Conservation (phyloP, 257 asterid genomes). For the Przewalskia tangutica region DNA sequence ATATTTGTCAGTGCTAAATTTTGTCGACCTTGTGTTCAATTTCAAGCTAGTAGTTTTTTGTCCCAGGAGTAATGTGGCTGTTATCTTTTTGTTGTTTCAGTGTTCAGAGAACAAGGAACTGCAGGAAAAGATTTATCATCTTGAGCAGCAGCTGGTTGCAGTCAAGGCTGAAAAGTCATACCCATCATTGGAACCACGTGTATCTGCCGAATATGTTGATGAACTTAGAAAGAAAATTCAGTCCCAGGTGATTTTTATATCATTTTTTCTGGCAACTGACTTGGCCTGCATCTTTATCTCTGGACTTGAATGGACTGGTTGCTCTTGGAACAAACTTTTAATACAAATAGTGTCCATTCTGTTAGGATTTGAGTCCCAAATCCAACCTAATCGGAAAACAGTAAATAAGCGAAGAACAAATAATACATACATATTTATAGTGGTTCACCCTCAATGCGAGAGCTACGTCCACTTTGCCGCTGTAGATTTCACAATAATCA, state of each 20-base stretch:
- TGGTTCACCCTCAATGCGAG: too few species aligned
- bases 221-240: conserved; percentile 71
- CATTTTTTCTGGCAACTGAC: not conserved
- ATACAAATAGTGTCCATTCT: not conserved
- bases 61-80: not conserved
- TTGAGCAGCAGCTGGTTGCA: conserved; percentile 66
- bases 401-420: too few species aligned
- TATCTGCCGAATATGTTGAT: conserved; percentile 44
- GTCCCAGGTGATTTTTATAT: conserved; percentile 46
- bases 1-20: not conserved
- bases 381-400: too few species aligned
- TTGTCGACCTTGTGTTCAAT: not conserved
- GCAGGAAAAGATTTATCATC: conserved; percentile 40
- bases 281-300: not conserved
- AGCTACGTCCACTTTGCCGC: too few species aligned
- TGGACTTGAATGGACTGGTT: not conserved
- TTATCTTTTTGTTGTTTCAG: conserved; percentile 31
- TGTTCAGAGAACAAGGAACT: conserved; percentile 67
- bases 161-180: conserved; percentile 30
- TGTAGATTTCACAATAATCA: too few species aligned
- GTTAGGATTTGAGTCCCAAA: too few species aligned
- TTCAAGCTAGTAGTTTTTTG: not conserved
- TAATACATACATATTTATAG: too few species aligned
- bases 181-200: conserved; percentile 29
- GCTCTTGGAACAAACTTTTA: not conserved